These are phyloP conservation scores for Eragrostis nindensis DNA, from an alignment of 176 grass and related monocot species.

Conservation along the genomic window DNA sequence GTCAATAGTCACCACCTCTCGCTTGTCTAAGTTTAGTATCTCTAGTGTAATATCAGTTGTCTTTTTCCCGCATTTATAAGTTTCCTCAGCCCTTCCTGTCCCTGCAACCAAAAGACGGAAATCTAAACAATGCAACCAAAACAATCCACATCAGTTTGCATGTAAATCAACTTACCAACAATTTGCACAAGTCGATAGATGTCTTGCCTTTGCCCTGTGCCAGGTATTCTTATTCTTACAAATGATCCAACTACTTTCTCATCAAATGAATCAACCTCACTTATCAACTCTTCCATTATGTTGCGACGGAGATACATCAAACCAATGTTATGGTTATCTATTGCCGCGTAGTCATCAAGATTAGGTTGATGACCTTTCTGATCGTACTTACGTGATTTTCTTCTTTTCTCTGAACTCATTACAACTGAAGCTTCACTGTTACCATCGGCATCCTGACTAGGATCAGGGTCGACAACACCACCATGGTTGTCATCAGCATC, in stretches of 20 bases:
- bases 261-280: constrained; percentile 65
- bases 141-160: constrained; percentile 25
- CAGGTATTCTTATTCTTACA: constrained; percentile 97
- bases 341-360: constrained; percentile 93
- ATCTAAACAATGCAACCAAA: constrained; percentile 40
- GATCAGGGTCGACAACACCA: constrained; percentile 96
- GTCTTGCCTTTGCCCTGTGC: constrained; percentile 83
- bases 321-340: constrained; percentile 92
- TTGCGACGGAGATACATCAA: constrained; percentile 91
- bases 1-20: constrained; percentile 90
- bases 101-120: constrained; percentile 60
- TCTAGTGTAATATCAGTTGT: constrained; percentile 92
- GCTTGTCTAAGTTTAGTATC: constrained; percentile 98
- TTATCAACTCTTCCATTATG: constrained; percentile 91
- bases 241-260: constrained; percentile 91
- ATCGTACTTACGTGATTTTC: constrained; percentile 69
- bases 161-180: constrained; percentile 77
- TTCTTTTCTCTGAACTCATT: constrained; percentile 72
- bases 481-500: constrained; percentile 82
- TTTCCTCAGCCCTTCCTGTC: constrained; percentile 69
- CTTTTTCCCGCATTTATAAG: constrained; percentile 95
- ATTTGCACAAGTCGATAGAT: constrained; percentile 95
- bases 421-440: constrained; percentile 74
- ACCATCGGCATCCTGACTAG: constrained; percentile 70
- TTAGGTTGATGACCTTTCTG: constrained; percentile 62